phyloP scores from a whole-genome alignment of 2,329 filamentous ascomycete species.

The Arachnopeziza araneosa region DNA sequence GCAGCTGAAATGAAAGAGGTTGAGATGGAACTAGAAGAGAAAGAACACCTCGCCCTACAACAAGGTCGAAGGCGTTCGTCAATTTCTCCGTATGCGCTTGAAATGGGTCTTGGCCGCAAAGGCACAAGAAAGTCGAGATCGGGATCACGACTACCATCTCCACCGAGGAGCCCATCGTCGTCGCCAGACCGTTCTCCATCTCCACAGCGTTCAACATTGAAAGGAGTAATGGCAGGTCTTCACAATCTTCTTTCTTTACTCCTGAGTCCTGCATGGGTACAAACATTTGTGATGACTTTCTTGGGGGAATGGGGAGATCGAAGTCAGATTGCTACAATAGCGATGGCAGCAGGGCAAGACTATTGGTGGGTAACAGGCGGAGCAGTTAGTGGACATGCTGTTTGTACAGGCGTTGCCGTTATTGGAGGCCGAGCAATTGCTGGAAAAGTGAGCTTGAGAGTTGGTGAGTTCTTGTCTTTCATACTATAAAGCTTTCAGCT shows the following conservation, averaged over 20 bases:
- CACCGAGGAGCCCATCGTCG: slow-evolving; percentile 73
- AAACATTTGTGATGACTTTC: slow-evolving; percentile 99
- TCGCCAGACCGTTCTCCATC: slow-evolving; percentile 53
- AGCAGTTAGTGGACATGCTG: slow-evolving; percentile 76
- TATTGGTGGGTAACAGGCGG: slow-evolving; percentile 98
- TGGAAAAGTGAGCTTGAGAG: slow-evolving; percentile 87
- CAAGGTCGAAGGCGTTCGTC: slow-evolving; percentile 60
- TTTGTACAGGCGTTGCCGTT: slow-evolving; percentile 88
- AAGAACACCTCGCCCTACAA: slow-evolving; percentile 71
- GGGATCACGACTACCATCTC: slow-evolving; percentile 71
- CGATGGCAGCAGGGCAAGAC: slow-evolving; percentile 96
- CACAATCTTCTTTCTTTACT: slow-evolving; percentile 84
- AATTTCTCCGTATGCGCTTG: slow-evolving; percentile 69
- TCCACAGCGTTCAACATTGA: slow-evolving; percentile 37
- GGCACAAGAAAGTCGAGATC: slow-evolving; percentile 64
- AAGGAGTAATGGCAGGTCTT: slow-evolving; percentile 53
- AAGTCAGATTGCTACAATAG: slow-evolving; percentile 96
- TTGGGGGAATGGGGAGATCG: slow-evolving; percentile 97
- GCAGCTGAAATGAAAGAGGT: slow-evolving; percentile 98
- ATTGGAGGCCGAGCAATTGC: slow-evolving; percentile 89
- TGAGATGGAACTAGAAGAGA: slow-evolving; percentile 87
- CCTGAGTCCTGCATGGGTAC: slow-evolving; percentile 93
- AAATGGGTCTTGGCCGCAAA: slow-evolving; percentile 66
- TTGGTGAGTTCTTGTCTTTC: slow-evolving; percentile 62
- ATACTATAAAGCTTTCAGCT: slow-evolving; percentile 3